phyloP scores from a whole-genome alignment of 1,284 basidiomycete genomes.

The Ceratobasidium sp. region DNA sequence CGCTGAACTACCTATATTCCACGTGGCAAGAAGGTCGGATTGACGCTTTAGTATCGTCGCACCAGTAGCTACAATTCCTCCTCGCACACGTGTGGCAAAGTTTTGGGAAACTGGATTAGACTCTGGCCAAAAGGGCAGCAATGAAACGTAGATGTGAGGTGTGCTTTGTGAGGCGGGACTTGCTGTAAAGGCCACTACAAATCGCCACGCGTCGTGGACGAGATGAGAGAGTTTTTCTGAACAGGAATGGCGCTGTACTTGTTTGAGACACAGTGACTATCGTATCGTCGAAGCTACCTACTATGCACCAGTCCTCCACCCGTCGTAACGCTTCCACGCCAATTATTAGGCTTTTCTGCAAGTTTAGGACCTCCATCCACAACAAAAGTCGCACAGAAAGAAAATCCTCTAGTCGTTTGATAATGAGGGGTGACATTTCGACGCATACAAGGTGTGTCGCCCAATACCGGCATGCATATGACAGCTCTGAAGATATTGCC shows the following conservation, averaged over 20 bases:
- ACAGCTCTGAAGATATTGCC: background rate
- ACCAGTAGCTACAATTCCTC: background rate
- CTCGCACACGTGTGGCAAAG: background rate
- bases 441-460: background rate
- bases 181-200: background rate
- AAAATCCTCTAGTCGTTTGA: background rate
- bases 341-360: background rate
- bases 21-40: background rate
- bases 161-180: background rate
- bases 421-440: background rate
- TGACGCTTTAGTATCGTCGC: background rate
- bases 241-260: background rate
- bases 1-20: background rate
- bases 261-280: background rate
- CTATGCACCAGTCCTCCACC: background rate
- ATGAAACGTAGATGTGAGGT: conserved; percentile 21
- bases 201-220: background rate
- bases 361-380: conserved; percentile 25
- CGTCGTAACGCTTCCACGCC: background rate
- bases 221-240: background rate
- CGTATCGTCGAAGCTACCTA: background rate
- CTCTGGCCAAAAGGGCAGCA: conserved; percentile 17
- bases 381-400: conserved; percentile 6
- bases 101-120: background rate
- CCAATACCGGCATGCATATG: conserved; percentile 21